These are phyloP conservation scores for Clonostachys chloroleuca DNA, from an alignment of 2,329 filamentous ascomycete species.

Conservation along the genomic window DNA sequence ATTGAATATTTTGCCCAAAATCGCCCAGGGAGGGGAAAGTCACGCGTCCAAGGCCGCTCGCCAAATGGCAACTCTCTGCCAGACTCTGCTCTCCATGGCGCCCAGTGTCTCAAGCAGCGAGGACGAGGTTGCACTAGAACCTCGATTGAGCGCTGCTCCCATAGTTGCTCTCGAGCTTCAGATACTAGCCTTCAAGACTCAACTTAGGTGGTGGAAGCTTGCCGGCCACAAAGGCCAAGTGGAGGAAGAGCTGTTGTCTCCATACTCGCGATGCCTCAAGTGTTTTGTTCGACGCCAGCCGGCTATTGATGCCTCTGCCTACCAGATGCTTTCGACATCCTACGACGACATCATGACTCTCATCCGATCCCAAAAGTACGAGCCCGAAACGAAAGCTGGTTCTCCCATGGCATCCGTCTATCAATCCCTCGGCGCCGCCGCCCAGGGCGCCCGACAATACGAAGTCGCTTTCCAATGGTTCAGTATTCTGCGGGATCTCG, in stretches of 20 bases:
- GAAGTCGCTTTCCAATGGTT: constrained; percentile 54
- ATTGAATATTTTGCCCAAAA: constrained; percentile 46
- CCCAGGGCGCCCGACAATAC: constrained; percentile 37
- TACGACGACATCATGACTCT: constrained; percentile 22
- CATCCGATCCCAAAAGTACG: constrained; percentile 24
- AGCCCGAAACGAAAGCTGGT: constrained; percentile 27
- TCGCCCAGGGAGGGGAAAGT: constrained; percentile 33
- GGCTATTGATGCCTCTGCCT: constrained; percentile 27
- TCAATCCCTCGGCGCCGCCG: constrained; percentile 45
- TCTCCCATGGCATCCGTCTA: constrained; percentile 43
- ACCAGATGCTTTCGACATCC: constrained; percentile 22
- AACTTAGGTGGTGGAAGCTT: constrained; percentile 63
- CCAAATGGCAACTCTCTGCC: constrained; percentile 63
- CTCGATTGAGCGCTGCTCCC: constrained; percentile 51
- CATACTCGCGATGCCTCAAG: constrained; percentile 57
- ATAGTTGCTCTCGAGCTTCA: constrained; percentile 59
- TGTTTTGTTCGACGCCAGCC: constrained; percentile 53
- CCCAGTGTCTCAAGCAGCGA: constrained; percentile 63
- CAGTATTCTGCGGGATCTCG: constrained; percentile 31
- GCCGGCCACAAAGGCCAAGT: constrained; percentile 54
- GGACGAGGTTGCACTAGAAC: constrained; percentile 50
- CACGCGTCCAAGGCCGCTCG: constrained; percentile 52
- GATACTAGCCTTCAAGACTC: constrained; percentile 53
- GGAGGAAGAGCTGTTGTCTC: constrained; percentile 61
- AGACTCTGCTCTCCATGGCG: constrained; percentile 59